A percentile compares a stretch with the other conserved stretches of the same genome.
Conservation (phyloP, 495 filamentous ascomycete species). For the Rhypophila decipiens region DNA sequence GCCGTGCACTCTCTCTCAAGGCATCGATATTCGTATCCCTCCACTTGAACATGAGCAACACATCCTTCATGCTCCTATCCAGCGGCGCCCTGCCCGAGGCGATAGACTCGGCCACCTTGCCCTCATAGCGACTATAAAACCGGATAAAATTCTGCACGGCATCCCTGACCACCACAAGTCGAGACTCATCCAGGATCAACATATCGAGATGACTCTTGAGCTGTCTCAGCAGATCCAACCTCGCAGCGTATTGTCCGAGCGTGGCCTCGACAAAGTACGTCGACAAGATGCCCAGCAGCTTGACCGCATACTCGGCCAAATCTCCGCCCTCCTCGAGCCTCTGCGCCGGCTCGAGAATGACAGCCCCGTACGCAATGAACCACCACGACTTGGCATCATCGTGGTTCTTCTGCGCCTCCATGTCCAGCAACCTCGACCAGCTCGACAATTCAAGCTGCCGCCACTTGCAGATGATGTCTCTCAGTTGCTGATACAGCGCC, state of each 20-base stretch:
- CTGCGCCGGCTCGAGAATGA: constrained; percentile 67
- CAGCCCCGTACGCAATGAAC: constrained; percentile 88
- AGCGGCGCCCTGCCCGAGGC: constrained; percentile 55
- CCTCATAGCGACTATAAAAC: constrained; percentile 63
- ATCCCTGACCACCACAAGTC: constrained; percentile 45
- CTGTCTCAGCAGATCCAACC: constrained; percentile 65
- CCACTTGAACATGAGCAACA: constrained; percentile 86
- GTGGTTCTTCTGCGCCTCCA: constrained; percentile 67
- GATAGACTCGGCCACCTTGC: constrained; percentile 55
- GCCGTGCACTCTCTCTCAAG: constrained; percentile 76
- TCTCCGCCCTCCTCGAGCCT: constrained; percentile 49
- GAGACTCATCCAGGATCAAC: constrained; percentile 47
- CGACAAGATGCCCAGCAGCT: constrained; percentile 64
- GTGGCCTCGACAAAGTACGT: constrained; percentile 67
- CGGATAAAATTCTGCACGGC: constrained; percentile 71
- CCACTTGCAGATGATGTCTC: constrained; percentile 74
- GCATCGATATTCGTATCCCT: constrained; percentile 92
- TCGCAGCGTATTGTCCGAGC: constrained; percentile 69
- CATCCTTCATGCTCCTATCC: constrained; percentile 82
- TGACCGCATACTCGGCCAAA: constrained; percentile 55
- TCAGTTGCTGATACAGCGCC: constrained; percentile 65
- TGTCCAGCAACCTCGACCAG: constrained; percentile 85
- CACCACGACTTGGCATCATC: constrained; percentile 85
- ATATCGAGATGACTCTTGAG: constrained; percentile 60
- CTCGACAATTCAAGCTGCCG: constrained; percentile 82